These are phyloP conservation scores for Coniophora puteana DNA, from an alignment of 1,284 basidiomycete genomes.

Conservation along the genomic window DNA sequence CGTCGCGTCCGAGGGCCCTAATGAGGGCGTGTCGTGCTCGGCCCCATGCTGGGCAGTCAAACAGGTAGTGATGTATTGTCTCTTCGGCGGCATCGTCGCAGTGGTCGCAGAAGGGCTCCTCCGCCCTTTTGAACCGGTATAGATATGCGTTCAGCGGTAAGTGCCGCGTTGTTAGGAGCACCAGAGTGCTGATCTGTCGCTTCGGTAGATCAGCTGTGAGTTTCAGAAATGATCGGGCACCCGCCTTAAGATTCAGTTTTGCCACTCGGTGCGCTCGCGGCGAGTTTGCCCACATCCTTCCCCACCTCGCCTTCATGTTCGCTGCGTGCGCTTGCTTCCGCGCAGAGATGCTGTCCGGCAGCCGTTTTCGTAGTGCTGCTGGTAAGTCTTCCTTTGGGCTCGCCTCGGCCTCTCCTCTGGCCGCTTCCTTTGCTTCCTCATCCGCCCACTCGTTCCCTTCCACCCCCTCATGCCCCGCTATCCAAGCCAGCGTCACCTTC, in stretches of 20 bases:
- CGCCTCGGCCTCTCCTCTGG: too few relatives aligned
- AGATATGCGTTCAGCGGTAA: constrained; percentile 24
- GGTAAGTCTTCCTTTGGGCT: background rate
- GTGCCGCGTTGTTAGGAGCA: constrained; percentile 26
- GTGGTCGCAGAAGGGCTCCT: constrained; percentile 15
- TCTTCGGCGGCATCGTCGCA: constrained; percentile 13
- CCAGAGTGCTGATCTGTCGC: constrained; percentile 14
- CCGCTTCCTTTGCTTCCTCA: constrained; percentile 2
- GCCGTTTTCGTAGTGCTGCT: background rate
- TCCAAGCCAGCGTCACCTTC: background rate
- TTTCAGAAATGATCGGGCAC: constrained; percentile 6
- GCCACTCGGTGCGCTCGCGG: background rate
- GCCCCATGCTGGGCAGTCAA: constrained; percentile 16
- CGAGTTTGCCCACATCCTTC: background rate
- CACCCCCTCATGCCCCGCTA: constrained; percentile 3
- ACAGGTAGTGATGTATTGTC: constrained; percentile 22
- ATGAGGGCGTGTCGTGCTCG: background rate
- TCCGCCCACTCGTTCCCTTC: constrained; percentile 2
- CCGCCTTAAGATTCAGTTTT: too few relatives aligned
- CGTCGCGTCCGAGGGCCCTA: background rate
- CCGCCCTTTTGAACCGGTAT: constrained; percentile 11
- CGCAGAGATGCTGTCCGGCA: constrained; percentile 1
- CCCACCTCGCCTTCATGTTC: background rate
- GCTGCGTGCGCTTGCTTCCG: background rate
- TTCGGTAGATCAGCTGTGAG: constrained; percentile 3